Base-by-base conservation (phyloP, 2,329 filamentous ascomycete species). In the Cercospora citrullina region DNA sequence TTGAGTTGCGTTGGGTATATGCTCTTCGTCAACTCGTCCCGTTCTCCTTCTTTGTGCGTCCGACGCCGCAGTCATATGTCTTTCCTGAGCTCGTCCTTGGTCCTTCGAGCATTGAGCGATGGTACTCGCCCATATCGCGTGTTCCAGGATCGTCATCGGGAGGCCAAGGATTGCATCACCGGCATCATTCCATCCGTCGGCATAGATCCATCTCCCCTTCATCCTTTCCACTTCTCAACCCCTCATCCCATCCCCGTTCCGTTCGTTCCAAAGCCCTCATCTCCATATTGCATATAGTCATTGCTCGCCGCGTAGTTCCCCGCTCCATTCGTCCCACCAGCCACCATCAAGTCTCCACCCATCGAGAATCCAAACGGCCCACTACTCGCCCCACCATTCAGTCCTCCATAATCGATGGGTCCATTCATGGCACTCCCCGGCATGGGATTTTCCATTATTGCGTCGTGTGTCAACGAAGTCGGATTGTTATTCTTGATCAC, bases 371-470 rank as follows among this genome's bases (percentile, higher is more conserved):
- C 48, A 28, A 16, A 28, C 3, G 31, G 12, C 31, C 18, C 66
- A 61, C 61, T 39, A 7, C 33, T 7, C 5, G 33, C 5, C 33
- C 33, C 33, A 7, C 33, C 33, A 5, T n/a, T 39, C 14, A 3
- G 2, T 28, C 28, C 33, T 16, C 33, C 69, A 31, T 69, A 67
- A n/a, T 69, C 71, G 2, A 65, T 68, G 2, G 69, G 67, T 5
- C 64, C 66, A n/a, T 55, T 63, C 36, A 71, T 64, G 2, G 66
- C 65, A 53, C 68, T 69, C 0, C 71, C 71, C 4, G 69, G 58
- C 9, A 69, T 31, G 1, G 58, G 23, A 14, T 65, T 63, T 28
- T 48, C 30, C 28, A 59, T 59, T 2, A 36, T 21, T 10, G 31
- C 16, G 5, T 59, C 55, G 7, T 55, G 39, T 26, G 48, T 23